A percentile compares a stretch with the other conserved stretches of the same genome.
phyloP scores from a whole-genome alignment of 2,329 filamentous ascomycete species.

The Apiospora arundinis region DNA sequence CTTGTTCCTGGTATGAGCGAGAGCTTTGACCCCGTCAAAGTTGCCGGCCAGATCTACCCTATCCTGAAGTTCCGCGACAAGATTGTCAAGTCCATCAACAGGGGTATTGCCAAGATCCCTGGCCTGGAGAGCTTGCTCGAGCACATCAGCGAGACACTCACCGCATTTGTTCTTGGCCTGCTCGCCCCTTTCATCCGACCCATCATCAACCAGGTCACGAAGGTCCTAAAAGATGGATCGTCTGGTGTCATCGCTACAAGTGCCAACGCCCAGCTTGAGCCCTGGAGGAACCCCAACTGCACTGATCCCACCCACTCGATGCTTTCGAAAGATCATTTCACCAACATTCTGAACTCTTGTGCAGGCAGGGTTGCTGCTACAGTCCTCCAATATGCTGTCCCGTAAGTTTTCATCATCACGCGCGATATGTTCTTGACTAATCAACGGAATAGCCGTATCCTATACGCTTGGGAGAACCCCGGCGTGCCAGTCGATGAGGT shows the following conservation, averaged over 20 bases:
- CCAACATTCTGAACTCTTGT: conserved; percentile 77
- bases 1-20: conserved; percentile 77
- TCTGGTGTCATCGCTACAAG: conserved; percentile 72
- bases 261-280: conserved; percentile 77
- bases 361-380: conserved; percentile 76
- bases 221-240: conserved; percentile 85
- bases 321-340: conserved; percentile 85
- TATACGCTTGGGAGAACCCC: conserved; percentile 93
- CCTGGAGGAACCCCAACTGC: conserved; percentile 78
- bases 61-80: conserved; percentile 94
- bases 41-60: conserved; percentile 85
- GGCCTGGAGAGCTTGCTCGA: conserved; percentile 90
- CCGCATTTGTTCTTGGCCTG: conserved; percentile 88
- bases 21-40: conserved; percentile 79
- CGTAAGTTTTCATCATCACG: conserved; percentile 53
- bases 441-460: conserved; percentile 64
- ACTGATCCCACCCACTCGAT: conserved; percentile 83
- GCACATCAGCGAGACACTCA: conserved; percentile 91
- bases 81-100: conserved; percentile 85
- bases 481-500: conserved; percentile 84
- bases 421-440: conserved; percentile 27
- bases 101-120: conserved; percentile 88
- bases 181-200: conserved; percentile 91
- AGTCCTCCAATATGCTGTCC: conserved; percentile 85
- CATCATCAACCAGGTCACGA: conserved; percentile 86